Conservation (phyloP, 2,329 filamentous ascomycete species). For the Lecanoromycetidae sp. region DNA sequence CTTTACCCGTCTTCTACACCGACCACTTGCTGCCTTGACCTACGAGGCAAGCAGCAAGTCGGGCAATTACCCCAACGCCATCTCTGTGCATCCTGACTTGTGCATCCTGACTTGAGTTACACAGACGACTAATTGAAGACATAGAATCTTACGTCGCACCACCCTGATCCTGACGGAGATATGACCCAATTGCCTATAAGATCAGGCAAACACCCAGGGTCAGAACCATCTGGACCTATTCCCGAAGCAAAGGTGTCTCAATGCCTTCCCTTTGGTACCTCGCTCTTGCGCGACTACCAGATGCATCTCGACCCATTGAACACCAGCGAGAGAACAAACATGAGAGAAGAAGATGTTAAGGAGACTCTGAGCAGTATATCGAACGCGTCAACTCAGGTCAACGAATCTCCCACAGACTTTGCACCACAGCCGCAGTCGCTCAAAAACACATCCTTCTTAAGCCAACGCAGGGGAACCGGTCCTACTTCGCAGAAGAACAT, state of each 20-base stretch:
- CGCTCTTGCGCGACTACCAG: conserved; percentile 17
- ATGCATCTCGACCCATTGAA: conserved; percentile 18
- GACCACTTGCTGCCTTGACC: background rate
- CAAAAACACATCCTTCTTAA: conserved; percentile 6
- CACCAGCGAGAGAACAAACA: conserved; percentile 15
- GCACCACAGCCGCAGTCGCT: too few relatives aligned
- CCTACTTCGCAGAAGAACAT: conserved; percentile 15
- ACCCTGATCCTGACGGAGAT: background rate
- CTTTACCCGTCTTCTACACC: background rate
- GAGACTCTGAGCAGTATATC: conserved; percentile 19
- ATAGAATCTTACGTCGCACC: background rate
- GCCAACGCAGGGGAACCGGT: conserved; percentile 7
- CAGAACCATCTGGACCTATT: background rate
- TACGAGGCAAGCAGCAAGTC: background rate
- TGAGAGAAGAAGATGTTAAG: conserved; percentile 18
- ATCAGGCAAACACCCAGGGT: background rate
- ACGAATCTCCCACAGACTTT: conserved; percentile 21
- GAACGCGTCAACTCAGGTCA: conserved; percentile 19
- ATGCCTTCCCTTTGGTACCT: conserved; percentile 7
- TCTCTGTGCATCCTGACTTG: background rate
- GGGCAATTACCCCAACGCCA: background rate
- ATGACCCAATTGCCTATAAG: background rate
- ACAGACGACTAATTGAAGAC: background rate
- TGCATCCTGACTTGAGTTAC: background rate
- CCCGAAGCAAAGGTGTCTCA: background rate